Percentiles rank a stretch among this genome's conserved stretches.
Evolutionary conservation across 306 rosid genomes (phyloP).

Genomic region (Nissolia schottii): DNA sequence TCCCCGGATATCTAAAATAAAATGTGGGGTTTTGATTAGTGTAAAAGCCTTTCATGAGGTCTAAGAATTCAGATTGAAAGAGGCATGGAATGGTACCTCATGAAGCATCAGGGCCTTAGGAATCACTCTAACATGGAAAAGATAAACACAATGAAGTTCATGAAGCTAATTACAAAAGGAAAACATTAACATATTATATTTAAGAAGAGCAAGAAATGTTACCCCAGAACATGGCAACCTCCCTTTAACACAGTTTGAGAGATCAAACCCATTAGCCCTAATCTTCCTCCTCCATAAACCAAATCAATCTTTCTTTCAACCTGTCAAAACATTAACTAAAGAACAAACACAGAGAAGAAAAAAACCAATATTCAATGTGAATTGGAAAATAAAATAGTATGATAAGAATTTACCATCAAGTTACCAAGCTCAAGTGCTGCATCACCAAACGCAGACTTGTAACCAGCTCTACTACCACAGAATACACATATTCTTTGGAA

Average conservation of each 20-base stretch:
- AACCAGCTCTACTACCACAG: constrained; percentile 63
- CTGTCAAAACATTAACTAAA: constrained; percentile 22
- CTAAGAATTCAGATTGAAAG: background rate
- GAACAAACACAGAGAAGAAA: background rate
- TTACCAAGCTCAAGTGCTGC: constrained; percentile 63
- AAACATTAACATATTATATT: background rate
- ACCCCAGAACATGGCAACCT: constrained; percentile 77
- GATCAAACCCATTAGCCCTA: constrained; percentile 68
- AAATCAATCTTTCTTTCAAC: constrained; percentile 52
- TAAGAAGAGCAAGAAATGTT: background rate
- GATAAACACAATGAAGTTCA: constrained; percentile 1
- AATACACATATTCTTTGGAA: constrained; percentile 63
- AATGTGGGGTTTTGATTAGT: constrained; percentile 22
- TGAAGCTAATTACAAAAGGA: background rate
- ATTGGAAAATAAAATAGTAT: background rate
- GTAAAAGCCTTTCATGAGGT: background rate
- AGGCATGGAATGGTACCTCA: constrained; percentile 43
- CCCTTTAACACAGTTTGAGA: constrained; percentile 51
- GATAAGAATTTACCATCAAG: constrained; percentile 40
- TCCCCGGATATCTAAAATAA: constrained; percentile 62
- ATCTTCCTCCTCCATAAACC: constrained; percentile 76
- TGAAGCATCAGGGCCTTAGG: constrained; percentile 51
- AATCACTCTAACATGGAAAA: constrained; percentile 46
- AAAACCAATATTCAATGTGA: background rate
- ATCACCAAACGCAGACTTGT: constrained; percentile 47